A percentile compares a stretch with the other conserved stretches of the same genome.
phyloP scores from a whole-genome alignment of 371 early-diverging fungal species.

The Circinella umbellata region DNA sequence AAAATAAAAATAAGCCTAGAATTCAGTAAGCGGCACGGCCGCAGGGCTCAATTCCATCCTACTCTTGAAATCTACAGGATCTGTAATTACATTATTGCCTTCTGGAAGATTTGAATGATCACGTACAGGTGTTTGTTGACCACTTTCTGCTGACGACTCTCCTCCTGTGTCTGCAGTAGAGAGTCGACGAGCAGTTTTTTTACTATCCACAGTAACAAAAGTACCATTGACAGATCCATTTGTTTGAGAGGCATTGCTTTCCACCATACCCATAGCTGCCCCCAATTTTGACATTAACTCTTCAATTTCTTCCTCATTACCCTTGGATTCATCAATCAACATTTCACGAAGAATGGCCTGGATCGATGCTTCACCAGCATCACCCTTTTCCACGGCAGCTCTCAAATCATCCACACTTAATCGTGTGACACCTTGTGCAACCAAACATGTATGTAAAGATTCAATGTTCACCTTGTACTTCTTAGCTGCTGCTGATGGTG shows the following conservation, averaged over 20 bases:
- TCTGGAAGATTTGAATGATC: constrained; percentile 37
- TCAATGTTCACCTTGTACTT: constrained; percentile 56
- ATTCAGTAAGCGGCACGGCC: constrained; percentile 45
- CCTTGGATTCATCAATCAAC: constrained; percentile 51
- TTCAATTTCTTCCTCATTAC: constrained; percentile 48
- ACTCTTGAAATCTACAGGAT: constrained; percentile 60
- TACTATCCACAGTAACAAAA: constrained; percentile 48
- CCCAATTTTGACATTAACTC: constrained; percentile 44
- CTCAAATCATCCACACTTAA: constrained; percentile 47
- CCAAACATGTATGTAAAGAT: constrained; percentile 39
- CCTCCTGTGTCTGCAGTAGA: constrained; percentile 27
- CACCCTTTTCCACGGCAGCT: constrained; percentile 49
- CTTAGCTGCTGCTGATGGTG: constrained; percentile 23
- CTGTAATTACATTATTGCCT: constrained; percentile 48
- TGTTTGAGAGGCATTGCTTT: not conserved
- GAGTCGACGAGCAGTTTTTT: constrained; percentile 49
- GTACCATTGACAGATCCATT: constrained; percentile 35
- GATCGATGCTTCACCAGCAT: constrained; percentile 45
- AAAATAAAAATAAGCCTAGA: constrained; percentile 19
- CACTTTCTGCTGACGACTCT: constrained; percentile 22
- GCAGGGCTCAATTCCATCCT: constrained; percentile 57
- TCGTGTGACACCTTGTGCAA: constrained; percentile 34
- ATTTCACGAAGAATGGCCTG: constrained; percentile 43
- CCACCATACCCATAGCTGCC: constrained; percentile 45
- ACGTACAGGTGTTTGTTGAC: constrained; percentile 21